Evolutionary conservation across 2,329 filamentous ascomycete species (phyloP), one percentile per base, ranked within the genome.

Genomic region (Blumeria hordei): DNA sequence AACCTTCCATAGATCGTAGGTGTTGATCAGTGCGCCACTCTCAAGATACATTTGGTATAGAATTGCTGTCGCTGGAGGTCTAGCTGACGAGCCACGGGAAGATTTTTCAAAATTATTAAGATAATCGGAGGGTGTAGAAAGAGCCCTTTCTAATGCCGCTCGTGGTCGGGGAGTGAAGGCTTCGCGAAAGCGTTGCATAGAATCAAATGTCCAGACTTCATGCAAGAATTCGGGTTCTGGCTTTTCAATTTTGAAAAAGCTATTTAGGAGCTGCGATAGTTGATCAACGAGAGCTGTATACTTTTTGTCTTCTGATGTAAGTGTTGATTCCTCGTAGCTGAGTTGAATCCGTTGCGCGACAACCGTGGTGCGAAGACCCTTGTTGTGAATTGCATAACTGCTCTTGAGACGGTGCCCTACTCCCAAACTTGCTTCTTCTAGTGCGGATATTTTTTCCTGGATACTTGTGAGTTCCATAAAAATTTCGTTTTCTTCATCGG

Each of bases 341-440:
- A 92, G 72, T 62, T 88, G 81, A 16, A 92, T 84, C 64, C 85
- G 84, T 63, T 90, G 84, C 14, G 84, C 84, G 53, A 90, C 78
- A 35, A 90, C 78, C 0, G 85, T 90, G 1, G 85, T 86, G 47
- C 86, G 75, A 43, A 86, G 68, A 45, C 83, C 78, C 59, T 78
- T 80, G 67, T 75, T 76, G 59, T 82, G 80, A 10, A 82, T 74
- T 61, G 81, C 81, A 66, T 92, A 84, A 64, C 81, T 82, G 68
- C 81, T 93, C 58, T 81, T 79, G 34, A 93, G 72, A 3, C 72
- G 67, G 39, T 69, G 70, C 9, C 71, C 69, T 3, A 69, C 64
- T 47, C 69, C 66, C 49, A 71, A 65, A 14, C 75, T 71, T 45
- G 67, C 67, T 36, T 67, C 62, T 21, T 72, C 62, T 6, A 85